Evolutionary conservation across 106 monocot species (phyloP).

Genomic region (Acanthochlamys bracteata): DNA sequence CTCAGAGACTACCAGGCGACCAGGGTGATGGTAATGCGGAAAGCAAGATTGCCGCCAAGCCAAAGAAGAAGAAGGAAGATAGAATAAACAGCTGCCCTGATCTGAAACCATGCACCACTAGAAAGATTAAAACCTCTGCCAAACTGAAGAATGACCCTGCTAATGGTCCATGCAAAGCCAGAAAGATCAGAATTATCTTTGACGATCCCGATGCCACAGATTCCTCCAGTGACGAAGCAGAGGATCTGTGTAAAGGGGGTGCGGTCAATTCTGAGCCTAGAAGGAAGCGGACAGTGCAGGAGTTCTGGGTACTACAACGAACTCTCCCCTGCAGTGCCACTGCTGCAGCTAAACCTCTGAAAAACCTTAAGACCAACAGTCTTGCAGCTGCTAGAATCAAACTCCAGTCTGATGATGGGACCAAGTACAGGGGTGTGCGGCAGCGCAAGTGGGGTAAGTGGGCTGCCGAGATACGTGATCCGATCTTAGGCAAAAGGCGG

Average conservation of each 20-base stretch:
- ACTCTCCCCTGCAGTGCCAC: not conserved
- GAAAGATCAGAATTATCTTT: constrained; percentile 17
- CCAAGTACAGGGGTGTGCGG: constrained; percentile 26
- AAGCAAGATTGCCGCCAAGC: too few species aligned
- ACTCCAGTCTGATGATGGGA: not conserved
- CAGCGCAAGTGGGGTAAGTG: constrained; percentile 45
- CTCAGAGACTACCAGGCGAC: not conserved
- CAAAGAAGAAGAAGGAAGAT: too few species aligned
- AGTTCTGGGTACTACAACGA: constrained; percentile 8
- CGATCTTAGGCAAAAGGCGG: constrained; percentile 12
- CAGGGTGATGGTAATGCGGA: too few species aligned
- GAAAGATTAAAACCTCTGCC: not conserved
- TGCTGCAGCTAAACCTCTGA: not conserved
- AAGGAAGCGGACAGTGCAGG: not conserved
- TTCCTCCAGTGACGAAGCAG: constrained; percentile 18
- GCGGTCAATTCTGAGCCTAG: too few species aligned
- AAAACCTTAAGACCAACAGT: not conserved
- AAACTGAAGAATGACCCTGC: not conserved
- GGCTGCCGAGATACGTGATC: constrained; percentile 43
- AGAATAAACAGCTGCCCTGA: too few species aligned
- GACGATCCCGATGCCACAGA: constrained; percentile 28
- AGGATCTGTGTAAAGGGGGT: not conserved
- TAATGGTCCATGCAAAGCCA: not conserved
- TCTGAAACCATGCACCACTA: not conserved
- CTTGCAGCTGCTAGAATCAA: too few species aligned